These are phyloP conservation scores for Monilinia fructigena DNA, from an alignment of 2,329 filamentous ascomycete species.

Conservation along the genomic window DNA sequence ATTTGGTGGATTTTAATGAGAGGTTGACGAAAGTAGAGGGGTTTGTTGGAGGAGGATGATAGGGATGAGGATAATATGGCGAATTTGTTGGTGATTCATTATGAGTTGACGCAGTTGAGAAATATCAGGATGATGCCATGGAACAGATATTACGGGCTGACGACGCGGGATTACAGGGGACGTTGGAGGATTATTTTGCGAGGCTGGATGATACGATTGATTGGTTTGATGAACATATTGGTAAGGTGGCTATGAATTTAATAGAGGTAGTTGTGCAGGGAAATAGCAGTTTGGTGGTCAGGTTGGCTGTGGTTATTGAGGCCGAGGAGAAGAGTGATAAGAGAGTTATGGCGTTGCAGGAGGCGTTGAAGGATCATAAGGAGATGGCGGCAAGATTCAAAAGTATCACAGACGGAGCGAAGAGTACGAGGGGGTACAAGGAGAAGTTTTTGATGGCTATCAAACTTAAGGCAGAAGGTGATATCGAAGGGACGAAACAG, in stretches of 20 bases:
- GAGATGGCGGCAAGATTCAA: conserved; percentile 92
- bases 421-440: conserved; percentile 92
- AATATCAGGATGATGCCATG: conserved; percentile 97
- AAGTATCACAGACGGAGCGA: conserved; percentile 89
- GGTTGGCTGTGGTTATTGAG: conserved; percentile 87
- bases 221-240: conserved; percentile 95
- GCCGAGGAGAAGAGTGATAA: conserved; percentile 96
- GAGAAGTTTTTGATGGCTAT: conserved; percentile 83
- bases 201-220: conserved; percentile 83
- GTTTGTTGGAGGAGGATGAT: conserved; percentile 80
- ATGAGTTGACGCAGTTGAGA: conserved; percentile 84
- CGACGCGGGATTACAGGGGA: conserved; percentile 72
- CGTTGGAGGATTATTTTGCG: conserved; percentile 85
- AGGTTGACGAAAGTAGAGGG: conserved; percentile 72
- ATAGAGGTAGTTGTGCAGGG: conserved; percentile 83
- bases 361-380: conserved; percentile 92
- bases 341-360: conserved; percentile 84
- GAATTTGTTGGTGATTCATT: conserved; percentile 85
- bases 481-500: conserved; percentile 60
- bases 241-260: conserved; percentile 81
- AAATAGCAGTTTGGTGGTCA: conserved; percentile 85
- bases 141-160: conserved; percentile 84
- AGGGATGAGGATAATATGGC: conserved; percentile 85
- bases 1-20: conserved; percentile 82
- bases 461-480: conserved; percentile 58